A percentile compares a stretch with the other conserved stretches of the same genome.
Conservation (phyloP, 306 rosid species). For the Cucurbita argyrosperma region DNA sequence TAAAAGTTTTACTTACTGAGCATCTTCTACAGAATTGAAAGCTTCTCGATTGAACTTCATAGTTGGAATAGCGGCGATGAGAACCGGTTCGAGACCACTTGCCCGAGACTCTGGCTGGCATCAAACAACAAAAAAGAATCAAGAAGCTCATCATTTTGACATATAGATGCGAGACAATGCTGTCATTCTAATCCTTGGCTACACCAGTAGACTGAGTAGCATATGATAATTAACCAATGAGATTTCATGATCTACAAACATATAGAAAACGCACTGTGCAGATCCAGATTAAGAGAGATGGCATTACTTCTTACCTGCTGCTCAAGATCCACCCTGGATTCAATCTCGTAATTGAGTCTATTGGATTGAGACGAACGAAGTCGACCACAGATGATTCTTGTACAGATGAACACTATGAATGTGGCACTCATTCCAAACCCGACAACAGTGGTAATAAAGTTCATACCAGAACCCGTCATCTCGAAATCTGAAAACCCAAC, state of each 20-base stretch:
- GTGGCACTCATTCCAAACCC: slow-evolving; percentile 96
- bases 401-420: slow-evolving; percentile 81
- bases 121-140: slow-evolving; percentile 19
- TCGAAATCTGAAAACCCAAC: slow-evolving; percentile 5
- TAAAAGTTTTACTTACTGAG: slow-evolving; percentile 51
- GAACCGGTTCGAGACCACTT: slow-evolving; percentile 54
- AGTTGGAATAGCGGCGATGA: slow-evolving; percentile 84
- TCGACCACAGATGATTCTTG: slow-evolving; percentile 92
- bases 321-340: slow-evolving; percentile 55
- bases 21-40: slow-evolving; percentile 60
- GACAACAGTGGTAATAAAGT: slow-evolving; percentile 58
- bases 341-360: slow-evolving; percentile 40
- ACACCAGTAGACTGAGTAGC: background rate
- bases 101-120: slow-evolving; percentile 71
- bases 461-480: slow-evolving; percentile 36
- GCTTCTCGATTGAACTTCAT: slow-evolving; percentile 71
- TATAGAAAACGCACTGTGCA: background rate
- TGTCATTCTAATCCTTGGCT: background rate
- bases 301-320: slow-evolving; percentile 39
- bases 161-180: background rate
- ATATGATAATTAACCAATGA: background rate
- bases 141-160: background rate
- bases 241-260: background rate
- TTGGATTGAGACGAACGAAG: slow-evolving; percentile 32
- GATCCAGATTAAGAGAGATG: background rate